These are phyloP conservation scores for Colletotrichum sidae DNA, from an alignment of 2,329 filamentous ascomycete species.

Conservation along the genomic window DNA sequence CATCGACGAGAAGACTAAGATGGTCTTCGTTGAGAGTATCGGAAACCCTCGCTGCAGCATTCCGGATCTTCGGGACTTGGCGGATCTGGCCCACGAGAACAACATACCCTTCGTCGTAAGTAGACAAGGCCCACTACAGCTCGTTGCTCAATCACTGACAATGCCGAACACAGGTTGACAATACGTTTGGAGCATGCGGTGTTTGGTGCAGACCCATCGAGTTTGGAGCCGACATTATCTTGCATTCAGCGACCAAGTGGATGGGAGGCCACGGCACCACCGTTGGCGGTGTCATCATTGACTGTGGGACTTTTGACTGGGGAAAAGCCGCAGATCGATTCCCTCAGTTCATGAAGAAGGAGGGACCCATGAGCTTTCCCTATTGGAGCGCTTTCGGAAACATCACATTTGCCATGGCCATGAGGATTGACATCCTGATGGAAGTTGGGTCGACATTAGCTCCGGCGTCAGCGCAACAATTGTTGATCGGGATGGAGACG, in stretches of 20 bases:
- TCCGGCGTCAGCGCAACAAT: conserved; percentile 78
- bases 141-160: background rate
- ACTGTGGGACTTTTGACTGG: conserved; percentile 80
- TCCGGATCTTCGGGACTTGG: conserved; percentile 75
- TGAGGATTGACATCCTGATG: conserved; percentile 70
- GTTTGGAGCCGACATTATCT: conserved; percentile 77
- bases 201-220: conserved; percentile 75
- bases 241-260: conserved; percentile 80
- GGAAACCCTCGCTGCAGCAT: conserved; percentile 93
- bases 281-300: conserved; percentile 74
- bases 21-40: conserved; percentile 90
- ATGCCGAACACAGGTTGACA: conserved; percentile 61
- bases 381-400: conserved; percentile 58
- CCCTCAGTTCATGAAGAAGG: conserved; percentile 75
- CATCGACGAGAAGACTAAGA: conserved; percentile 94
- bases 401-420: conserved; percentile 77
- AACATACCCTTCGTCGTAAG: conserved; percentile 44
- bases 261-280: conserved; percentile 80
- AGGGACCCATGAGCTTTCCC: conserved; percentile 47
- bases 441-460: conserved; percentile 75
- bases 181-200: conserved; percentile 78
- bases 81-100: conserved; percentile 64
- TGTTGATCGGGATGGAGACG: conserved; percentile 77
- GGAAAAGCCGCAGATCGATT: conserved; percentile 67
- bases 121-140: background rate